Conservation (phyloP, 306 rosid species). For the Quercus rubra region DNA sequence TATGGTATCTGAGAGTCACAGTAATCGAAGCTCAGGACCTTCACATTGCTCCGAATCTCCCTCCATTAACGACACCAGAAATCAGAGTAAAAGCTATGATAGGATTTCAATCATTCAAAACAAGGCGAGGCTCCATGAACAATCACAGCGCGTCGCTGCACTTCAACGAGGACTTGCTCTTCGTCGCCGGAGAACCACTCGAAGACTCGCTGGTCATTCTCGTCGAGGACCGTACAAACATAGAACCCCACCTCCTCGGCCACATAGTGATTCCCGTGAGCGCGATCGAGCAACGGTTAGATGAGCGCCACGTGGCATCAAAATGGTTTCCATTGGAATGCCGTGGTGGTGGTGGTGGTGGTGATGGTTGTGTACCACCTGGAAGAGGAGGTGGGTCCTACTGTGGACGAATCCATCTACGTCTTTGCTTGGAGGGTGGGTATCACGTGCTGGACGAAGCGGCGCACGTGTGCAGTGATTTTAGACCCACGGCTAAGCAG, state of each 20-base stretch:
- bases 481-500: constrained; percentile 91
- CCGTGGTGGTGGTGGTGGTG: background rate
- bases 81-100: constrained; percentile 64
- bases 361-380: background rate
- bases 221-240: constrained; percentile 73
- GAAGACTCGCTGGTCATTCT: constrained; percentile 68
- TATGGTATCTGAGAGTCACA: constrained; percentile 51
- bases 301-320: constrained; percentile 81
- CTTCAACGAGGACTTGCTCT: constrained; percentile 85
- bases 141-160: constrained; percentile 69
- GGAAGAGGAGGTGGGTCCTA: constrained; percentile 36
- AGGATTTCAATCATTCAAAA: constrained; percentile 68
- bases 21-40: constrained; percentile 56
- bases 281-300: constrained; percentile 74
- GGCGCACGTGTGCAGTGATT: constrained; percentile 95
- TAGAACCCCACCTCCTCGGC: constrained; percentile 56
- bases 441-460: constrained; percentile 99
- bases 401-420: constrained; percentile 69
- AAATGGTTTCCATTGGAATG: constrained; percentile 67
- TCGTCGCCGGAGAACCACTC: constrained; percentile 89
- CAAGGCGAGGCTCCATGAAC: constrained; percentile 79
- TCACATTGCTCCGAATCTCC: constrained; percentile 64
- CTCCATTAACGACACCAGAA: constrained; percentile 86
- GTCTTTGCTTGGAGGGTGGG: constrained; percentile 87
- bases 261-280: constrained; percentile 56